Evolutionary conservation across 495 filamentous ascomycete genomes (phyloP).

Genomic region (Saxispiralis lemnorum): DNA sequence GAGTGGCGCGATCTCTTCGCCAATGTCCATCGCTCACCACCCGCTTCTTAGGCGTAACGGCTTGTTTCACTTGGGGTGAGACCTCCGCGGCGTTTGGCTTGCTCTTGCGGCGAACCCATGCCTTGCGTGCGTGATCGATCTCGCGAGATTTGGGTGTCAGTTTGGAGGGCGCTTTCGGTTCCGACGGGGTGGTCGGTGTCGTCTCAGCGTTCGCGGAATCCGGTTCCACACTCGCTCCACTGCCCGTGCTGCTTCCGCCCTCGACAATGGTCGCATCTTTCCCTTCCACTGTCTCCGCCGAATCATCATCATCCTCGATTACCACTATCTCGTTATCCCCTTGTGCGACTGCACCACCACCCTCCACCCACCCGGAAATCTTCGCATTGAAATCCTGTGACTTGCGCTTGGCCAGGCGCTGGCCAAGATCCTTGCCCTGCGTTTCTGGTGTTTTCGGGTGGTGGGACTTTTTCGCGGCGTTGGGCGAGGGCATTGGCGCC

Average conservation of each 20-base stretch:
- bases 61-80: conserved; percentile 17
- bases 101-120: conserved; percentile 14
- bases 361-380: conserved; percentile 11
- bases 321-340: conserved; percentile 9
- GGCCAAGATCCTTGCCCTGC: conserved; percentile 32
- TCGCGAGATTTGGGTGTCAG: conserved; percentile 6
- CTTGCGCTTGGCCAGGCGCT: conserved; percentile 20
- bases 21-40: conserved; percentile 29
- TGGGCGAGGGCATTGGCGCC: conserved; percentile 14
- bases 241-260: background rate
- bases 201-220: background rate
- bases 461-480: conserved; percentile 4
- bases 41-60: conserved; percentile 26
- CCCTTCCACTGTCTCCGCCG: background rate
- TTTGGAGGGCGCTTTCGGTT: conserved; percentile 2
- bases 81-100: conserved; percentile 5
- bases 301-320: conserved; percentile 1
- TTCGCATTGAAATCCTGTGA: conserved; percentile 13
- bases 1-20: conserved; percentile 16
- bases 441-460: conserved; percentile 6
- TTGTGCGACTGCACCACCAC: conserved; percentile 12
- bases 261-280: background rate
- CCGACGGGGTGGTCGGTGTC: conserved; percentile 1
- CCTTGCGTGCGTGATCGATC: conserved; percentile 12
- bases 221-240: background rate